These are phyloP conservation scores for Pseudogymnoascus sp. DNA, from an alignment of 2,329 filamentous ascomycete species.

Conservation along the genomic window DNA sequence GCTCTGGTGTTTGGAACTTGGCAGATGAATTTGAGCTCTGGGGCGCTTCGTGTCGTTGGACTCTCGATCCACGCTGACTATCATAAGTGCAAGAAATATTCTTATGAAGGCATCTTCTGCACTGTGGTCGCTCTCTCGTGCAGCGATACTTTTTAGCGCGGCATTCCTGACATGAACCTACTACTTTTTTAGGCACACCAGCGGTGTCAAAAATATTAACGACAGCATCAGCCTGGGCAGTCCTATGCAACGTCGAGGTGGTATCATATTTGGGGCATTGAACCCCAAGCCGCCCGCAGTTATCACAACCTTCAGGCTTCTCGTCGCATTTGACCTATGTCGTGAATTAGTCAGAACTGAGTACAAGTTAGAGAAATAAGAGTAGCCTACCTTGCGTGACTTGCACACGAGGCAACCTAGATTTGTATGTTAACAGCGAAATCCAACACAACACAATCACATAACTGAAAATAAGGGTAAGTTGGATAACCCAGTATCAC, in stretches of 20 bases:
- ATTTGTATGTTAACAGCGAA: neutral
- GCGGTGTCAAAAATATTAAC: slow-evolving; percentile 25
- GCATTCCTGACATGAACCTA: slow-evolving; percentile 27
- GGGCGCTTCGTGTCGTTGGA: neutral
- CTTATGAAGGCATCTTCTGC: slow-evolving; percentile 24
- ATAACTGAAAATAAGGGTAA: neutral
- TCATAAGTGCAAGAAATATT: slow-evolving; percentile 20
- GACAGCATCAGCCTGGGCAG: slow-evolving; percentile 13
- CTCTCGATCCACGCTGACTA: neutral
- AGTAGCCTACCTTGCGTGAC: neutral
- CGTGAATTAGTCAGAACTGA: neutral
- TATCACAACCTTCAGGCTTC: slow-evolving; percentile 18
- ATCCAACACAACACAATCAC: neutral
- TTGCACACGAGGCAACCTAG: slow-evolving; percentile 6
- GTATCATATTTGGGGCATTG: slow-evolving; percentile 23
- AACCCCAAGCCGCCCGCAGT: slow-evolving; percentile 23
- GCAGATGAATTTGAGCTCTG: neutral
- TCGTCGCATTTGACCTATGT: slow-evolving; percentile 24
- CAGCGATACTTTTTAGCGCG: slow-evolving; percentile 25
- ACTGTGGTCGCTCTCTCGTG: slow-evolving; percentile 23
- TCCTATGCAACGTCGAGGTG: neutral
- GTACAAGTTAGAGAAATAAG: neutral
- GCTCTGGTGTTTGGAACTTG: neutral
- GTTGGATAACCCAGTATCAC: neutral
- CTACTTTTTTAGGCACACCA: slow-evolving; percentile 25